Conservation (phyloP, 805 yeast genomes). For the Saccharomycopsis sp. region DNA sequence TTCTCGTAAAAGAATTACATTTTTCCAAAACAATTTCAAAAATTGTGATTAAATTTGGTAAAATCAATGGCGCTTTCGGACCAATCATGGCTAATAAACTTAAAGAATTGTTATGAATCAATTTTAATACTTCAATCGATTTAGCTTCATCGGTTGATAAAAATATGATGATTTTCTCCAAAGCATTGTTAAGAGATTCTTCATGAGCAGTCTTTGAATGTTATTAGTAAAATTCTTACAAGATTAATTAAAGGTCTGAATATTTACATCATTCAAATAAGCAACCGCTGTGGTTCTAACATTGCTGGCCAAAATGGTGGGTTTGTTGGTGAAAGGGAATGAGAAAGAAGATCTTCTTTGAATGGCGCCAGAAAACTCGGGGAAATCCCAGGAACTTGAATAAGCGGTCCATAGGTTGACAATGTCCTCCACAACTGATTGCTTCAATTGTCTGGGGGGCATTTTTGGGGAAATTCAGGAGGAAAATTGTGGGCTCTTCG, state of each 20-base stretch:
- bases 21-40: background rate
- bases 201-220: background rate
- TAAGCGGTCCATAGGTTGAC: too few relatives aligned
- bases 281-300: background rate
- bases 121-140: background rate
- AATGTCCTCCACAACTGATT: too few relatives aligned
- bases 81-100: slow-evolving; percentile 1
- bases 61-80: background rate
- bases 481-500: too few relatives aligned
- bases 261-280: background rate
- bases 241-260: background rate
- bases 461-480: too few relatives aligned
- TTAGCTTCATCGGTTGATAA: background rate
- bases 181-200: background rate
- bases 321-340: background rate
- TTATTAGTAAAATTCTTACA: too few relatives aligned
- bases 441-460: too few relatives aligned
- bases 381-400: too few relatives aligned
- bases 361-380: too few relatives aligned
- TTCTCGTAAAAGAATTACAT: background rate
- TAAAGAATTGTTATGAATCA: background rate
- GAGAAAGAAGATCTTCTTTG: background rate
- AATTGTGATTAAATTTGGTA: background rate
- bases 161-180: background rate
- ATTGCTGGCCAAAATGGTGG: background rate